Base-by-base conservation (phyloP, 352 stramenopile species). In the Phytopythium cucurbitacearum region DNA sequence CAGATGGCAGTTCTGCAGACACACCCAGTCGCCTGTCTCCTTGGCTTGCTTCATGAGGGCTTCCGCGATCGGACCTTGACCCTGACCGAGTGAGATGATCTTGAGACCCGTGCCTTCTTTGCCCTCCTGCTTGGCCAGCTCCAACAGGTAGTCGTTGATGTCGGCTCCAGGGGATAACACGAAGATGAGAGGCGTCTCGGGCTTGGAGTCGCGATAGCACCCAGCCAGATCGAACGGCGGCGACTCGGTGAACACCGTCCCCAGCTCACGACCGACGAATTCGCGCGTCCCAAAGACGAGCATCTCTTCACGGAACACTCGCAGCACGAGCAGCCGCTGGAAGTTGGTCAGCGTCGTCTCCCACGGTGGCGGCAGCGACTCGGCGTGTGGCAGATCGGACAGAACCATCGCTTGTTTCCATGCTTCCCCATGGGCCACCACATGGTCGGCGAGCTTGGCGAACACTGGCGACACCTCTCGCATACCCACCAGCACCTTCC, bases 1-100 rank as follows among this genome's bases (percentile, higher is more conserved):
- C 43, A 98, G 76, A 52, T 98, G 92, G 57, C 94, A 97, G 55
- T 98, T 98, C 56, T 98, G 91, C 9, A 98, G 65, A 70, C 94
- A 98, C 0, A 98, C 87, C 94, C 94, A 98, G 60, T 97, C 90
- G 28, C 94, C 94, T 0, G 80, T 91, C 54, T 87, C 65, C 48
- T 91, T 89, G 10, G 80, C 93, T 68, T 97, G 78, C 56, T 87
- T 91, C 71, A 98, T 98, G 9, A 96, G 57, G 16, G 81, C 71
- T 60, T 98, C 92, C 2, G 92, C 92, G 44, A 97, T 93, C 33
- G 91, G 84, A 3, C 93, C 92, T 72, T 98, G 94, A 12, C 94
- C 94, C 54, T 98, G 94, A 28, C 94, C 94, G 11, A 98, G 73
- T 35, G 92, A 98, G 40, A 98, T 96, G 44, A 98, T 97, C 50